Evolutionary conservation across 208 protist genomes (phyloP), one percentile per base, ranked within the genome.

Genomic region (Leishmania braziliensis): DNA sequence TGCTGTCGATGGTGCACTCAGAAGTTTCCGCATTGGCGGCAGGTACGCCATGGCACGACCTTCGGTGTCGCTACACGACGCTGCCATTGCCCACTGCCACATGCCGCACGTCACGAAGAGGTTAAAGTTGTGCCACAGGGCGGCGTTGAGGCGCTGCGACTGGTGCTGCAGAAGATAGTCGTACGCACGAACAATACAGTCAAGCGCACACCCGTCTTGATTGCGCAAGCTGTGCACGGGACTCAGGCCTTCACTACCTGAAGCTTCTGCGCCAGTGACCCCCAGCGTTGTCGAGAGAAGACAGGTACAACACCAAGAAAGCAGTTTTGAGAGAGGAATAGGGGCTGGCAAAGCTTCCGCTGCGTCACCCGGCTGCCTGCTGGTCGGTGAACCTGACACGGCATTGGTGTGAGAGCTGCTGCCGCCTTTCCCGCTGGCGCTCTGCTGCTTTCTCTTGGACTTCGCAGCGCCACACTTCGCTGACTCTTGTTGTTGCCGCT

Each of bases 131-230:
- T 60, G 39, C 82, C 82, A 86, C 29, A 82, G 29, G 23, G 43
- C 63, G 5, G 74, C 29, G 29, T 65, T 86, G 65, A 86, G 82
- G 12, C 66, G 82, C 72, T 82, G 82, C 20, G 72, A 75, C 66
- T 86, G 82, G 51, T 86, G 36, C 56, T 82, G 82, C 63, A 82
- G 63, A 0, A 86, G 66, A 63, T 79, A 82, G 0, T 53, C 29
- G 78, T 86, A 86, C 29, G 73, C 62, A 4, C 62, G 51, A 16
- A 76, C 29, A 23, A 46, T 23, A 8, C 51, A 76, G 5, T 75
- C 39, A 12, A 73, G 18, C 68, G 53, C 23, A 5, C 6, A 16
- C 9, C 23, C 68, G 68, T 33, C 20, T 33, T 73, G 68, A 16
- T 18, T 29, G 46, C 23, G 14, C 39, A 1, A 43, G 33, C 9